These are phyloP conservation scores for Fragaria iinumae DNA, from an alignment of 306 rosid genomes.

Conservation along the genomic window DNA sequence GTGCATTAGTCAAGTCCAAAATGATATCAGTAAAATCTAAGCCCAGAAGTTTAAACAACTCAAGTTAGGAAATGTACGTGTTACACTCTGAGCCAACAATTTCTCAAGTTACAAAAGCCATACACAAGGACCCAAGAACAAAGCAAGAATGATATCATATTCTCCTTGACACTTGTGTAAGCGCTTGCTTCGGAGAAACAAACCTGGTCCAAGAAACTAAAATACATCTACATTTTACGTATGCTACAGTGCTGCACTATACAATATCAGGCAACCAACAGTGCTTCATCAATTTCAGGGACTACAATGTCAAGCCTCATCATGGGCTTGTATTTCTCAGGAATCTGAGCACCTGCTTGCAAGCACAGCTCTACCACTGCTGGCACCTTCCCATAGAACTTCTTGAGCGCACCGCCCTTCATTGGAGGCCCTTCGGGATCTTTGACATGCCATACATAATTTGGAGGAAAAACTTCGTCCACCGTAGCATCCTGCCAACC, in stretches of 20 bases:
- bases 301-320: conserved; percentile 95
- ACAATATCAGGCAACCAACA: conserved; percentile 52
- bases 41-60: no score
- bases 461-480: conserved; percentile 86
- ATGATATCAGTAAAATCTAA: no score
- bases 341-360: conserved; percentile 83
- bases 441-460: conserved; percentile 87
- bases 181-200: neutral
- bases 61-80: no score
- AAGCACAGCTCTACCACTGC: conserved; percentile 87
- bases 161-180: neutral
- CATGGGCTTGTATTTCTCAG: conserved; percentile 70
- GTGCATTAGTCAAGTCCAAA: no score
- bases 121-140: no score
- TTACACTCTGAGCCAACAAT: no score
- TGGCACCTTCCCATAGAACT: conserved; percentile 87
- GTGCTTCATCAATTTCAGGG: conserved; percentile 72
- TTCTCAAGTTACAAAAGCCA: no score
- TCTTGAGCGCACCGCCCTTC: conserved; percentile 49
- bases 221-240: neutral
- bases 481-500: conserved; percentile 95
- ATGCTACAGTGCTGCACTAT: neutral
- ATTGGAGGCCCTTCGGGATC: conserved; percentile 75
- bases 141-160: neutral
- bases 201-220: neutral